These are phyloP conservation scores for Euptelea pleiosperma DNA, from an alignment of 164 flowering plant genomes.

Conservation along the genomic window DNA sequence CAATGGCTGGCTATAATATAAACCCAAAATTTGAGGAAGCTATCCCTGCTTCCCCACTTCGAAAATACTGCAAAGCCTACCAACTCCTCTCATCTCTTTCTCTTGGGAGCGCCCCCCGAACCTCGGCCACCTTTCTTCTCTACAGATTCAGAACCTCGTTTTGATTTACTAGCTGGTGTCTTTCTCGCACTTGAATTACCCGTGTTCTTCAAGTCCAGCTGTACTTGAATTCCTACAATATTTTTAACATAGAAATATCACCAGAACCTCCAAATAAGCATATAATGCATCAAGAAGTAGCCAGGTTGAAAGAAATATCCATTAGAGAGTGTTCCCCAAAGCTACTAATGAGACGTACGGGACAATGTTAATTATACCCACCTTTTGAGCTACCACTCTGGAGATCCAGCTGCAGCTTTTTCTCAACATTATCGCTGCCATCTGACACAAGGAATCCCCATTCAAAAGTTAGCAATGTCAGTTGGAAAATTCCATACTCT, in stretches of 20 bases:
- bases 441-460: slow-evolving; percentile 31
- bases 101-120: slow-evolving; percentile 53
- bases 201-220: slow-evolving; percentile 61
- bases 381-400: slow-evolving; percentile 64
- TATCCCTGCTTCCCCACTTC: neutral
- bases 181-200: slow-evolving; percentile 50
- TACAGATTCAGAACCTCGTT: slow-evolving; percentile 35
- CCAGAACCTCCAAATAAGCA: neutral
- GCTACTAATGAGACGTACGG: neutral
- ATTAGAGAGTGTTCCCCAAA: no score
- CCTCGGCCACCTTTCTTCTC: slow-evolving; percentile 43
- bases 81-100: slow-evolving; percentile 50
- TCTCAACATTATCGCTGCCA: slow-evolving; percentile 36
- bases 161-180: slow-evolving; percentile 51
- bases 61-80: neutral
- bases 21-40: slow-evolving; percentile 2
- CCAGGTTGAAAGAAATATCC: no score
- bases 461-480: neutral
- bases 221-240: slow-evolving; percentile 60
- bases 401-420: slow-evolving; percentile 56
- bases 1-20: no score
- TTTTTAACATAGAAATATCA: neutral
- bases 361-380: slow-evolving; percentile 1
- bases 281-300: neutral
- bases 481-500: no score